phyloP scores from a whole-genome alignment of 371 early-diverging fungal genomes.

The Mortierella polycephala region DNA sequence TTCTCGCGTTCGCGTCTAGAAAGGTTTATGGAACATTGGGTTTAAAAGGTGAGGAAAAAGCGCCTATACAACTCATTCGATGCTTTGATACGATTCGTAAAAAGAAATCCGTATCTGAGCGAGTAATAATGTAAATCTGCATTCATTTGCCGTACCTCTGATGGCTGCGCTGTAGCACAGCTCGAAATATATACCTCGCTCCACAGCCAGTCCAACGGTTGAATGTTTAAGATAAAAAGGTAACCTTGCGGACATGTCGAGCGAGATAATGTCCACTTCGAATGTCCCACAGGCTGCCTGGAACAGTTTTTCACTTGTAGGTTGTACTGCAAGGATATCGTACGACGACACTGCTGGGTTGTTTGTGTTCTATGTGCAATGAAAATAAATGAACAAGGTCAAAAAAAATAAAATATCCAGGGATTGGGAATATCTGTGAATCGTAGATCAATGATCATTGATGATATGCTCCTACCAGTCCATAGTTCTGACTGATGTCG shows the following conservation, averaged over 20 bases:
- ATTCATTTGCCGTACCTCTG: conserved; percentile 59
- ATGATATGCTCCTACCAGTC: conserved; percentile 61
- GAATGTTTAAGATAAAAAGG: conserved; percentile 78
- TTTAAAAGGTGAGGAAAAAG: background rate
- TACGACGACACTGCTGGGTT: conserved; percentile 65
- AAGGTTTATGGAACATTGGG: background rate
- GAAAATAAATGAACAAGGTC: background rate
- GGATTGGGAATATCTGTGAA: background rate
- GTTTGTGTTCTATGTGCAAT: conserved; percentile 55
- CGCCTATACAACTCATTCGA: background rate
- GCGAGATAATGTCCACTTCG: conserved; percentile 89
- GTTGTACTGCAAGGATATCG: conserved; percentile 89
- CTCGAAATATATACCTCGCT: conserved; percentile 88
- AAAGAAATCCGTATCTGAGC: no score
- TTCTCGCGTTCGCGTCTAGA: conserved; percentile 67
- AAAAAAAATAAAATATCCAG: background rate
- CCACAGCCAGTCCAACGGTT: conserved; percentile 75
- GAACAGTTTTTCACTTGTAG: conserved; percentile 81
- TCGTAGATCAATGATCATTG: background rate
- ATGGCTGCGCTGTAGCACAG: conserved; percentile 82
- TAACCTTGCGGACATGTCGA: conserved; percentile 82
- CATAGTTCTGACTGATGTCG: conserved; percentile 71
- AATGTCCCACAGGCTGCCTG: conserved; percentile 79
- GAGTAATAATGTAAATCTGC: background rate
- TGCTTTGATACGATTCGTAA: no score